Conservation (phyloP, 2,329 filamentous ascomycete species). For the Rosellinia necatrix region DNA sequence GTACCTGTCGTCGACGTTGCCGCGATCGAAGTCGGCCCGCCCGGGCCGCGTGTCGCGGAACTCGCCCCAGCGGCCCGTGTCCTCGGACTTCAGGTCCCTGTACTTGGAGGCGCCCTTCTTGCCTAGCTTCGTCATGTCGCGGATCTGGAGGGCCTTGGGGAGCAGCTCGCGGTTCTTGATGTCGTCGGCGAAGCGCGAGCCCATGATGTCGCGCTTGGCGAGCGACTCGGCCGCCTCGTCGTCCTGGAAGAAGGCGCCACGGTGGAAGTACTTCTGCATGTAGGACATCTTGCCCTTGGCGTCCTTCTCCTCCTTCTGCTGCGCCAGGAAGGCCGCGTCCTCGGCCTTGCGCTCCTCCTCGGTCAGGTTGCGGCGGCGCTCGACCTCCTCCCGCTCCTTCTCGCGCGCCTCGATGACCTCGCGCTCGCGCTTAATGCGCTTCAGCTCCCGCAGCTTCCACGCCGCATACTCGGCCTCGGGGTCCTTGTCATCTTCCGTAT, state of each 20-base stretch:
- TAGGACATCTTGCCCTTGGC: slow-evolving; percentile 79
- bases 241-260: slow-evolving; percentile 92
- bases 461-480: slow-evolving; percentile 87
- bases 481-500: slow-evolving; percentile 87
- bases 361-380: slow-evolving; percentile 83
- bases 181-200: slow-evolving; percentile 80
- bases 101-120: slow-evolving; percentile 92
- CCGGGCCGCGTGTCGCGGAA: slow-evolving; percentile 55
- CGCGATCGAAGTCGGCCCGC: slow-evolving; percentile 47
- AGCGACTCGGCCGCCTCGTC: slow-evolving; percentile 77
- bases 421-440: slow-evolving; percentile 84
- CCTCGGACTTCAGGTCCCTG: slow-evolving; percentile 83
- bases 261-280: slow-evolving; percentile 97
- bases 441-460: slow-evolving; percentile 92
- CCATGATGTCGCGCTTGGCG: slow-evolving; percentile 83
- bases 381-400: slow-evolving; percentile 84
- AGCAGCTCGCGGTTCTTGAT: slow-evolving; percentile 79
- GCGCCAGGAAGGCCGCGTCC: slow-evolving; percentile 76
- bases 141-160: slow-evolving; percentile 88
- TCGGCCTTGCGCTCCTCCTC: slow-evolving; percentile 85
- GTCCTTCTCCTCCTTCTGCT: slow-evolving; percentile 80
- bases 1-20: slow-evolving; percentile 68
- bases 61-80: slow-evolving; percentile 85
- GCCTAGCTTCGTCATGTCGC: slow-evolving; percentile 92
- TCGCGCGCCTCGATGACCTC: slow-evolving; percentile 83